Base-by-base conservation (phyloP, 345 rosid genomes). In the Heritiera fomes region DNA sequence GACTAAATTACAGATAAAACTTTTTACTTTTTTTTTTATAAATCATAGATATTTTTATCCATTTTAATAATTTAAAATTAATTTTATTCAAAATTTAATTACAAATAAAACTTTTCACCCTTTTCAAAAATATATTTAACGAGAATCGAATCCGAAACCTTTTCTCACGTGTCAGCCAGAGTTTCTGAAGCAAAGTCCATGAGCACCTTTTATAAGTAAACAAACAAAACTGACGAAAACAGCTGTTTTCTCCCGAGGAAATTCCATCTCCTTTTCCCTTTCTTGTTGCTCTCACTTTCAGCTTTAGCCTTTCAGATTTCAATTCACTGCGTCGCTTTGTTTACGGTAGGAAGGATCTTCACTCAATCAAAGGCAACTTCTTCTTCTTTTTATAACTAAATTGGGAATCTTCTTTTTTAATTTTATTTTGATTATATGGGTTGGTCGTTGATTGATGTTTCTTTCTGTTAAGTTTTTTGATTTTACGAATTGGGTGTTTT, bases 221-320 rank as follows among this genome's bases (percentile, higher is more conserved):
- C 1, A 64, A 67, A 43, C 45, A 43, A 43, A 6, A 6, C 6
- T 43, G 45, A 6, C 6, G 6, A 12, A 41, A 18, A 66, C 4
- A 0, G 30, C 6, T 20, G 15, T 20, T 0, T 47, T 69, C n/a
- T 28, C 5, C n/a, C 73, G 40, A 47, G 58, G 56, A 46, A 46
- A 70, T 23, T 70, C 58, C 58, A 12, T 28, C 1, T 23, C 7
- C 58, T 28, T 18, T 4, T 11, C 30, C 52, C 5, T n/a, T 17
- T 43, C 49, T 67, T 43, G 72, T 45, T 4, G 52, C 30, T 20
- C 20, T 47, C 18, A 69, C 30, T 18, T 14, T 3, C 71, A 43
- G 50, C 71, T n/a, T 41, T 67, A 67, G 32, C 30, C 14, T 43
- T 67, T 67, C 71, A n/a, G 30, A 50, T 67, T 67, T 67, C 30